Evolutionary conservation across 2,329 filamentous ascomycete genomes (phyloP).

Genomic region (Scedosporium apiospermum): DNA sequence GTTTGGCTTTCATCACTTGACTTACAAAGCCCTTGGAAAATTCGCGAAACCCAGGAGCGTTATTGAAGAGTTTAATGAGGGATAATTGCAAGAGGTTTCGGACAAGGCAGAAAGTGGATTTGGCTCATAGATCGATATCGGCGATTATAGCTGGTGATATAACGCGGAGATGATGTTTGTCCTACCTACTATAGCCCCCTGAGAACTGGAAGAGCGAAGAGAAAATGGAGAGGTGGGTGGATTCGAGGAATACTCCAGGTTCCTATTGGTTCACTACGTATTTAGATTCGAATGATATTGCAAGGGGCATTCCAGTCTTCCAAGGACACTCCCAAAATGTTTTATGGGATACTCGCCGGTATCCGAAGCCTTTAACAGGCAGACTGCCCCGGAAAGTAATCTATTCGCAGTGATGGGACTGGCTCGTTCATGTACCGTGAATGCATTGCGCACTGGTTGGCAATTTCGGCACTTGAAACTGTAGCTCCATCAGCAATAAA

Average conservation of each 20-base stretch:
- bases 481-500: background rate
- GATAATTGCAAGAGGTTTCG: too few relatives aligned
- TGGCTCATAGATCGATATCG: too few relatives aligned
- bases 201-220: background rate
- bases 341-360: too few relatives aligned
- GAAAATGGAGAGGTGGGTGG: background rate
- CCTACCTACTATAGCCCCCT: background rate
- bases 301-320: background rate
- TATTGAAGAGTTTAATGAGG: conserved; percentile 35
- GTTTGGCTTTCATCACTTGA: conserved; percentile 37
- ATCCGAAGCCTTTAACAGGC: too few relatives aligned
- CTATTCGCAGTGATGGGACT: background rate
- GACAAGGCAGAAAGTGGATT: too few relatives aligned
- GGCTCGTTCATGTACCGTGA: background rate
- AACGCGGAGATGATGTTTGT: too few relatives aligned
- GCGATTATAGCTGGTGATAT: too few relatives aligned
- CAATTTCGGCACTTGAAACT: background rate
- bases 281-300: too few relatives aligned
- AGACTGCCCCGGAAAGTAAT: background rate
- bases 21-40: conserved; percentile 36
- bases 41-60: conserved; percentile 41
- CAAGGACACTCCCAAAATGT: too few relatives aligned
- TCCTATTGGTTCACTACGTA: too few relatives aligned
- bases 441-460: background rate
- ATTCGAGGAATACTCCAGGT: too few relatives aligned